Conservation (phyloP, 106 monocot species). For the Allium cepa region DNA sequence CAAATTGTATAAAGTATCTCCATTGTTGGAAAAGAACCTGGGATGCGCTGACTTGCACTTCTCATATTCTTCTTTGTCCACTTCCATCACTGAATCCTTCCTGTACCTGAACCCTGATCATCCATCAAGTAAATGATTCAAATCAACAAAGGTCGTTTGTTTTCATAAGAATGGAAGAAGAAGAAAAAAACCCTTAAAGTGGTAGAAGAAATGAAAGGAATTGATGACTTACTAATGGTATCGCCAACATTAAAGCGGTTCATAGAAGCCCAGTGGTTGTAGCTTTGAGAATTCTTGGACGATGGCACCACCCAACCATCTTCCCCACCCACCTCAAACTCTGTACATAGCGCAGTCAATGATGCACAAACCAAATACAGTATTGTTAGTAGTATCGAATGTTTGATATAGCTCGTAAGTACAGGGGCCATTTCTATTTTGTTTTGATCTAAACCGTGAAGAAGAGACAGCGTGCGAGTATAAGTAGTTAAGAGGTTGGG, state of each 20-base stretch:
- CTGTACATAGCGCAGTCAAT: slow-evolving; percentile 11
- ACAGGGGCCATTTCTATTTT: neutral
- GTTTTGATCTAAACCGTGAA: neutral
- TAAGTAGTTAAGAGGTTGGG: neutral
- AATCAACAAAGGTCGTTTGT: neutral
- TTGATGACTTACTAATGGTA: slow-evolving; percentile 37
- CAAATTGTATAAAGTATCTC: slow-evolving; percentile 36
- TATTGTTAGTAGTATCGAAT: too few species aligned
- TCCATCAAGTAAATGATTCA: neutral
- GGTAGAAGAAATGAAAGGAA: neutral
- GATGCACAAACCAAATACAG: neutral
- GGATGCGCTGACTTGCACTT: slow-evolving; percentile 59
- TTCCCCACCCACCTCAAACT: slow-evolving; percentile 62
- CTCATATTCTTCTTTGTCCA: slow-evolving; percentile 66
- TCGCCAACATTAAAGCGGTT: slow-evolving; percentile 71
- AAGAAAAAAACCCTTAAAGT: neutral
- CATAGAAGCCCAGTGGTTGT: slow-evolving; percentile 82
- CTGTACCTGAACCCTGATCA: slow-evolving; percentile 63
- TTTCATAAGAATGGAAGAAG: neutral
- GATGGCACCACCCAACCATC: slow-evolving; percentile 62
- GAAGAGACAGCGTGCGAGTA: neutral
- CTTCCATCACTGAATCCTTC: slow-evolving; percentile 80
- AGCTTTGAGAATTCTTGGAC: slow-evolving; percentile 22
- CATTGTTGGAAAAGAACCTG: slow-evolving; percentile 74
- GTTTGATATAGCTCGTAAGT: neutral